These are phyloP conservation scores for Blumeriella jaapii DNA, from an alignment of 2,329 filamentous ascomycete species.

Conservation along the genomic window DNA sequence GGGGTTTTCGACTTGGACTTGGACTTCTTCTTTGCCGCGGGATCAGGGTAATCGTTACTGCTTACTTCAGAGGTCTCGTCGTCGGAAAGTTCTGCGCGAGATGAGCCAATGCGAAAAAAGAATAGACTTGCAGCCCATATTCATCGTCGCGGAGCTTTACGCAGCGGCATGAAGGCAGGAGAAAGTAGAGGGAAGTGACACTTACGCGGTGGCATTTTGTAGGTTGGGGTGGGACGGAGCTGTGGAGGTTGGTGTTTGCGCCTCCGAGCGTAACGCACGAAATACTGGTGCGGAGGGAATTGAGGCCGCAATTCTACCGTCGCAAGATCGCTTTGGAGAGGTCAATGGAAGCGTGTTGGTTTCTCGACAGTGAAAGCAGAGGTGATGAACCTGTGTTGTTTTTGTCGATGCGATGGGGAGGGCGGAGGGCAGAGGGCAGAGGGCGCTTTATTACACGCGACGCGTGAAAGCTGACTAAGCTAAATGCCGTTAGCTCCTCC, in stretches of 20 bases:
- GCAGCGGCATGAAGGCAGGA: not conserved
- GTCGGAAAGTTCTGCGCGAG: conserved; percentile 21
- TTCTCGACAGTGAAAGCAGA: too few relatives aligned
- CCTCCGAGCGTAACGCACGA: too few relatives aligned
- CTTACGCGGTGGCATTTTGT: conserved; percentile 26
- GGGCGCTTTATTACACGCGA: too few relatives aligned
- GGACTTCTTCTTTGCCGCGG: conserved; percentile 5
- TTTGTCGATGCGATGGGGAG: too few relatives aligned
- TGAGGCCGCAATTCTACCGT: too few relatives aligned
- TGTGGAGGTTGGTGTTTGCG: conserved; percentile 5
- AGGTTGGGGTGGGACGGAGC: not conserved
- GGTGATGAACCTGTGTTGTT: too few relatives aligned
- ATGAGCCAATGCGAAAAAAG: conserved; percentile 14
- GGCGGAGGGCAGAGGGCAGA: too few relatives aligned
- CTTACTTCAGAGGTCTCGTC: conserved; percentile 28
- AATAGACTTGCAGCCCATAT: conserved; percentile 5
- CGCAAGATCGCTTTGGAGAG: too few relatives aligned
- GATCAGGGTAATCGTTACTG: conserved; percentile 20
- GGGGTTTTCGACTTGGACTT: conserved; percentile 21
- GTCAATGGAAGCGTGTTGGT: too few relatives aligned
- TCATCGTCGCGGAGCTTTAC: conserved; percentile 6
- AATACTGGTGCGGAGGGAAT: too few relatives aligned
- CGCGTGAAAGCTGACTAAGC: too few relatives aligned
- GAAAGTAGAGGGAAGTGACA: conserved; percentile 5
- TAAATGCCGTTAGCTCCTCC: too few relatives aligned